These are phyloP conservation scores for Aspergillus leporis DNA, from an alignment of 495 filamentous ascomycete species.

Conservation along the genomic window DNA sequence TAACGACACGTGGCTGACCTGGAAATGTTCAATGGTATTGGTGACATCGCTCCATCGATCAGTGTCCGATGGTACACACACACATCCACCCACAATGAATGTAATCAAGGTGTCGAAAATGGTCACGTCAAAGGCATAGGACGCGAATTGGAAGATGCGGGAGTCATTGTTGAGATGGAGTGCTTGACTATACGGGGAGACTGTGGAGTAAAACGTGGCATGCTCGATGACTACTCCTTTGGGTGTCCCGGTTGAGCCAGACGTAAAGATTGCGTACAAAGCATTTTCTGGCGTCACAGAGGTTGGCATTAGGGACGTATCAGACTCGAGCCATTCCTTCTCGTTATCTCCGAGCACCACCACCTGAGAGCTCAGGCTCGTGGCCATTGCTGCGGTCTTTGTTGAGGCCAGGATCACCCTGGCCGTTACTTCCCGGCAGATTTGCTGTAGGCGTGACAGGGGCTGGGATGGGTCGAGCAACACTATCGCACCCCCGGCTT, in stretches of 20 bases:
- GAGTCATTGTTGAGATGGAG: slow-evolving; percentile 6
- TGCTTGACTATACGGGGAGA: neutral
- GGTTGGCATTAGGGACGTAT: neutral
- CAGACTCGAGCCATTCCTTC: too few species aligned
- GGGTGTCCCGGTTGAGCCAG: slow-evolving; percentile 64
- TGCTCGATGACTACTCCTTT: slow-evolving; percentile 64
- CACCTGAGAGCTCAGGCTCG: too few species aligned
- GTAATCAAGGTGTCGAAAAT: slow-evolving; percentile 25
- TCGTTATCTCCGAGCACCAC: too few species aligned
- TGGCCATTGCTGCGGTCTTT: too few species aligned
- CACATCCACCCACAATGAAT: slow-evolving; percentile 29
- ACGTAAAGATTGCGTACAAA: slow-evolving; percentile 62
- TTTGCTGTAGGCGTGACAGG: slow-evolving; percentile 14
- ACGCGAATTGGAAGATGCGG: slow-evolving; percentile 23
- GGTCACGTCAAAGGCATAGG: slow-evolving; percentile 31
- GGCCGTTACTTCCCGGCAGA: neutral
- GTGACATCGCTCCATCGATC: slow-evolving; percentile 1
- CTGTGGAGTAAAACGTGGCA: neutral
- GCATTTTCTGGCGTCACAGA: slow-evolving; percentile 8
- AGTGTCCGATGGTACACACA: slow-evolving; percentile 26
- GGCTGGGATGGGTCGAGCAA: slow-evolving; percentile 16
- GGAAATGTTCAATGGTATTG: slow-evolving; percentile 23
- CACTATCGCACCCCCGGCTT: slow-evolving; percentile 21
- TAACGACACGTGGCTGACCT: slow-evolving; percentile 23
- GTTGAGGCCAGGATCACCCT: too few species aligned